phyloP scores from a whole-genome alignment of 2,329 filamentous ascomycete genomes.

The Colletotrichum musae region DNA sequence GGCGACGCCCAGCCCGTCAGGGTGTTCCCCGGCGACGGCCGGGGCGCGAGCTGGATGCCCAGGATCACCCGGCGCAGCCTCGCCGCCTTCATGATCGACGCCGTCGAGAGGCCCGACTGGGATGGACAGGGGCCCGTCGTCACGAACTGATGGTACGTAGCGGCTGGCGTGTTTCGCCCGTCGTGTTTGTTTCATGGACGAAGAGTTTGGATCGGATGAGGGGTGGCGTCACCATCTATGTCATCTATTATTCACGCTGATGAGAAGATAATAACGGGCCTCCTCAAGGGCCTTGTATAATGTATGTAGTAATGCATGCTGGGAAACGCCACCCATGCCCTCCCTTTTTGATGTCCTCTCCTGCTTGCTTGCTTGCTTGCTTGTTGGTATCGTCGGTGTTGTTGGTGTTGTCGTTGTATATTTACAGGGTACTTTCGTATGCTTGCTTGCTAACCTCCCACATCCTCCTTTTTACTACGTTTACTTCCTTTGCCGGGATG shows the following conservation, averaged over 20 bases:
- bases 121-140: slow-evolving; percentile 62
- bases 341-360: slow-evolving; percentile 23
- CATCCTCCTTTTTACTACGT: not conserved
- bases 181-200: not conserved
- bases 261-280: not conserved
- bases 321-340: slow-evolving; percentile 32
- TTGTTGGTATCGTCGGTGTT: slow-evolving; percentile 35
- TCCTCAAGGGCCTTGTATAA: slow-evolving; percentile 13
- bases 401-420: slow-evolving; percentile 16
- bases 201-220: not conserved
- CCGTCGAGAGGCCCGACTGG: slow-evolving; percentile 57
- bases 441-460: not conserved
- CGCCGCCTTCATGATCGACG: slow-evolving; percentile 61
- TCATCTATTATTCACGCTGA: not conserved
- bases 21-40: slow-evolving; percentile 58
- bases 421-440: slow-evolving; percentile 35
- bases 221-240: not conserved
- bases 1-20: slow-evolving; percentile 53
- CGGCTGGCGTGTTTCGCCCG: slow-evolving; percentile 18
- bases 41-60: slow-evolving; percentile 57
- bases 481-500: slow-evolving; percentile 4
- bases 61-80: slow-evolving; percentile 56
- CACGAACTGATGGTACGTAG: slow-evolving; percentile 54
- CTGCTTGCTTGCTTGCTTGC: slow-evolving; percentile 23
- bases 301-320: slow-evolving; percentile 23